Conservation (phyloP, 306 rosid genomes). For the barrel medic (Medicago truncatula) region DNA sequence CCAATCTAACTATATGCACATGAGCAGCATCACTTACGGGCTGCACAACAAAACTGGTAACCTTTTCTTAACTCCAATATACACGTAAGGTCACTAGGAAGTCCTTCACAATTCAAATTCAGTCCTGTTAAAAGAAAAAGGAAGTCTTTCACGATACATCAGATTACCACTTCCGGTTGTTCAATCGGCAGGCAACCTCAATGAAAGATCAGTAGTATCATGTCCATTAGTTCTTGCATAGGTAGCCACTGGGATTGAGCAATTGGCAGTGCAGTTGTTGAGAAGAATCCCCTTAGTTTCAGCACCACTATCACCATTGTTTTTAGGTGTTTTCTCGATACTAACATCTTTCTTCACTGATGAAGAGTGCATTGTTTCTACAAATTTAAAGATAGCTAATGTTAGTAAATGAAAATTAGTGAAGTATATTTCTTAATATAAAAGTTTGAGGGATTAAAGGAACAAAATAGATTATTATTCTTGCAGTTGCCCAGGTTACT, state of each 20-base stretch:
- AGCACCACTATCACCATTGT: constrained; percentile 38
- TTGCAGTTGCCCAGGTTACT: neutral
- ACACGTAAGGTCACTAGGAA: constrained; percentile 12
- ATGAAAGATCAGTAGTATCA: constrained; percentile 45
- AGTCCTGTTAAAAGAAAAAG: neutral
- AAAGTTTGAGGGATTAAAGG: constrained; percentile 40
- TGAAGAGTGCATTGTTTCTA: constrained; percentile 58
- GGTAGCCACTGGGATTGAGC: constrained; percentile 41
- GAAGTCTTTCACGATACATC: constrained; percentile 12
- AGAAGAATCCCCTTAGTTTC: constrained; percentile 43
- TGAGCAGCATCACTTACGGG: constrained; percentile 15
- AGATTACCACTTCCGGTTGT: constrained; percentile 28
- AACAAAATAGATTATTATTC: constrained; percentile 6
- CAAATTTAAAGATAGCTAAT: constrained; percentile 31
- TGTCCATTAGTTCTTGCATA: constrained; percentile 43
- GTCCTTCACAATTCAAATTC: constrained; percentile 2
- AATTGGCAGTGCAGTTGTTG: constrained; percentile 47
- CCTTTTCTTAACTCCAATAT: constrained; percentile 18
- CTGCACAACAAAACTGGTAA: constrained; percentile 20
- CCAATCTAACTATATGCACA: constrained; percentile 27
- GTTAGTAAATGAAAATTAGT: constrained; percentile 21
- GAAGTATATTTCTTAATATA: constrained; percentile 12
- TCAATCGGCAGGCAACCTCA: constrained; percentile 38
- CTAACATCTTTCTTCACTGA: constrained; percentile 45
- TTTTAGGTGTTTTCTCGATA: constrained; percentile 42